Conservation (phyloP, 495 filamentous ascomycete genomes). For the Penicillium pancosmium region DNA sequence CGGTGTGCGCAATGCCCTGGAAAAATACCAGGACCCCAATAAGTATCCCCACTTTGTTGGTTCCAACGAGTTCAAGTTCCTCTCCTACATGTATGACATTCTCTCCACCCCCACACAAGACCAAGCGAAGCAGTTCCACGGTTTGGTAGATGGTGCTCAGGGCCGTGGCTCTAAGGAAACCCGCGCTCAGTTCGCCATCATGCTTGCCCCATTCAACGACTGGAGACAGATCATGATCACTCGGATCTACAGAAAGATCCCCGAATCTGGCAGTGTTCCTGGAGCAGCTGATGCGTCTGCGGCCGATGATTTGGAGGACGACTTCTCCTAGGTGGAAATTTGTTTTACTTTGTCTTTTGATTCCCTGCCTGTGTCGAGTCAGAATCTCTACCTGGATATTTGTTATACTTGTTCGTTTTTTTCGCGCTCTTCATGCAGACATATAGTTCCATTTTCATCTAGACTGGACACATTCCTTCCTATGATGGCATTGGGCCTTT, state of each 20-base stretch:
- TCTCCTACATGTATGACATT: not conserved
- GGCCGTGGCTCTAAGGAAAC: not conserved
- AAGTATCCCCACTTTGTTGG: not conserved
- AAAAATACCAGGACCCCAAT: constrained; percentile 1
- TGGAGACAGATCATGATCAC: not conserved
- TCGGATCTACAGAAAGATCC: not conserved
- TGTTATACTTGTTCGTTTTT: constrained; percentile 14
- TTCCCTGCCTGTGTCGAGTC: constrained; percentile 31
- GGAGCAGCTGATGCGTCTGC: not conserved
- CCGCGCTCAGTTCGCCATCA: not conserved
- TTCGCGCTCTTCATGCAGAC: constrained; percentile 5
- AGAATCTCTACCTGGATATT: constrained; percentile 12
- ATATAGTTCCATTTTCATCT: constrained; percentile 7
- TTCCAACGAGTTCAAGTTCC: not conserved
- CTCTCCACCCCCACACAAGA: constrained; percentile 1
- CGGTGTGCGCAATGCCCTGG: not conserved
- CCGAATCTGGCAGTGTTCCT: not conserved
- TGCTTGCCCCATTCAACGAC: not conserved
- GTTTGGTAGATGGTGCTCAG: not conserved
- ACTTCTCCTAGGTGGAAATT: constrained; percentile 60
- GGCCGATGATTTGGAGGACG: constrained; percentile 68
- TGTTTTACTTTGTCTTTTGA: constrained; percentile 26
- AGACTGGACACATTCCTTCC: constrained; percentile 1
- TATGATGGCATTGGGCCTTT: not conserved
- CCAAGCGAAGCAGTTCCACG: not conserved